Evolutionary conservation across 768 basidiomycete species (phyloP), one percentile per base, ranked within the genome.

Genomic region (Pleurotus pulmonarius): DNA sequence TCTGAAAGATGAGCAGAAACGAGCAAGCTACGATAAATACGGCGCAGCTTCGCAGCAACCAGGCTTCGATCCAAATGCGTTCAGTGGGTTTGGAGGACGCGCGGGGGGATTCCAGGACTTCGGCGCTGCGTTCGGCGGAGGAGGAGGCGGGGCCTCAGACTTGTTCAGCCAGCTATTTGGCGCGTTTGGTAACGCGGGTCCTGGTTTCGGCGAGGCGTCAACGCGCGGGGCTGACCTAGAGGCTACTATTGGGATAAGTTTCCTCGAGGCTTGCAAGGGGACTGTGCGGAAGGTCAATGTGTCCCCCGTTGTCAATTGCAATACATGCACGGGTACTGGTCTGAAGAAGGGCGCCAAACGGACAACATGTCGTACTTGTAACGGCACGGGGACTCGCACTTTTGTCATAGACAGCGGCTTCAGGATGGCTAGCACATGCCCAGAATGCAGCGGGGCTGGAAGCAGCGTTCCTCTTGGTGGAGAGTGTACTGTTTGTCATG

Each of bases 201-300:
- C 75, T 54, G 76, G 75, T 3, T 77, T 75, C 63, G 68, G 69
- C 18, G 70, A 70, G 51, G 64, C 80, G 70, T 34, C 29, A 34
- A 65, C 73, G 16, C 81, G 83, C 59, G 94, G 95, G 54, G 85
- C 85, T 57, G 92, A 98, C 67, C 77, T 98, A 48, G 92, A 97
- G 69, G 78, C 87, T 7, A 78, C 76, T 37, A 63, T 98, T 64
- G 81, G 80, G 46, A 75, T 99, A 61, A 82, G 78, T 46, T 99
- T 99, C 75, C 82, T 95, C 72, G 97, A 99, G 59, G 90, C 95
- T n/a, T 94, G 92, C 75, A 93, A 90, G 71, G 97, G 97, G 49
- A 76, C 89, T 15, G 81, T 79, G 46, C 85, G 88, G 56, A 87
- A 82, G 56, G 76, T 98, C 62, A 85, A 82, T 56, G 77, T 92